Conservation (phyloP, 768 basidiomycete genomes). For the Pleurotus giganteus region DNA sequence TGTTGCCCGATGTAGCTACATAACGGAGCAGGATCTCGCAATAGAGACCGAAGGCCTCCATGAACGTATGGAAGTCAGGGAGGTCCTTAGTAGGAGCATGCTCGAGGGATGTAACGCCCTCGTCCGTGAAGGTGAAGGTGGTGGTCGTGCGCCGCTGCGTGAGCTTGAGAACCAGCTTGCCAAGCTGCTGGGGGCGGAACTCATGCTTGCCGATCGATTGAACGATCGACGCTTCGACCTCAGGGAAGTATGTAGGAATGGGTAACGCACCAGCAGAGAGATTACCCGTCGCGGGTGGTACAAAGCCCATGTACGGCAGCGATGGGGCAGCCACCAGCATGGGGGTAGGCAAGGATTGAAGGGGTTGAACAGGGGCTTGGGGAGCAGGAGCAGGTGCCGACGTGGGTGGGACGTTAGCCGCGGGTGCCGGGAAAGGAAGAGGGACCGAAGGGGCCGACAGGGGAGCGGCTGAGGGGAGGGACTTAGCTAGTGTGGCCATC, state of each 20-base stretch:
- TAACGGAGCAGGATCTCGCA: neutral
- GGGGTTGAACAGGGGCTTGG: neutral
- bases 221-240: neutral
- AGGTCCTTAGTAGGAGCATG: neutral
- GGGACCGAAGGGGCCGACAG: too few relatives aligned
- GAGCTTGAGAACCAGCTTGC: neutral
- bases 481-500: too few relatives aligned
- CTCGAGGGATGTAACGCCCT: neutral
- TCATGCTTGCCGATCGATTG: neutral
- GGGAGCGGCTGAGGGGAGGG: too few relatives aligned
- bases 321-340: neutral
- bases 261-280: neutral
- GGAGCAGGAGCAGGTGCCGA: too few relatives aligned
- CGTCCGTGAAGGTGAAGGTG: neutral
- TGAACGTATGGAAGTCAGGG: neutral
- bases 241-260: neutral
- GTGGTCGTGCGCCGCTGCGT: neutral
- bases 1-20: neutral
- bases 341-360: too few relatives aligned
- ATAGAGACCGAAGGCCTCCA: neutral
- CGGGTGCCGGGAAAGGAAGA: too few relatives aligned
- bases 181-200: neutral
- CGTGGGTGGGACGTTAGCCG: too few relatives aligned
- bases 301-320: slow-evolving; percentile 1
- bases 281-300: neutral